A percentile compares a stretch with the other conserved stretches of the same genome.
phyloP scores from a whole-genome alignment of 768 basidiomycete genomes.

The Hydnomerulius pinastri region DNA sequence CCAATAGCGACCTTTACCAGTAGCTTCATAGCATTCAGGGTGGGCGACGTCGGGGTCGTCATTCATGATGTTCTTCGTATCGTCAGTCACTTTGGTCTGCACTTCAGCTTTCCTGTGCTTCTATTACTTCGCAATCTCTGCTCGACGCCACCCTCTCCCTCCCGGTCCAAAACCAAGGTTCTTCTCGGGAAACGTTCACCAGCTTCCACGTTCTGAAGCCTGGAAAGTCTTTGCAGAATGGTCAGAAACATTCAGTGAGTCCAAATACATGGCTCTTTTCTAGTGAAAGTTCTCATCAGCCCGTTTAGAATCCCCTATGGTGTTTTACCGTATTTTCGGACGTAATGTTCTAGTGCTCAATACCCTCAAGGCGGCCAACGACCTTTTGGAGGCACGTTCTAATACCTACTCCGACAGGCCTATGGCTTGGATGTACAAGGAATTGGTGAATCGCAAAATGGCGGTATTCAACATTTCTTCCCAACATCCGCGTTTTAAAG shows the following conservation, averaged over 20 bases:
- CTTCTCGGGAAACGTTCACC: conserved; percentile 28
- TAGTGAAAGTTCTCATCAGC: neutral
- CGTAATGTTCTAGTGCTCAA: conserved; percentile 45
- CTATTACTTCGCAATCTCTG: neutral
- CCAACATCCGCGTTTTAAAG: conserved; percentile 36
- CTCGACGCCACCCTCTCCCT: conserved; percentile 17
- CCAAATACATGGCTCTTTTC: neutral
- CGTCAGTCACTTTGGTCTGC: neutral
- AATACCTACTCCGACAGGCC: conserved; percentile 51
- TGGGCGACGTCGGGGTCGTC: neutral
- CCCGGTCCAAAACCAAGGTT: conserved; percentile 27
- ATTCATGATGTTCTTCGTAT: neutral
- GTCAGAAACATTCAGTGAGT: conserved; percentile 23
- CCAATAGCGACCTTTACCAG: no score
- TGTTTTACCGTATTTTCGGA: conserved; percentile 48
- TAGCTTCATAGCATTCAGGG: no score
- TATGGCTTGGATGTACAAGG: conserved; percentile 42
- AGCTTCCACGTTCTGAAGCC: conserved; percentile 14
- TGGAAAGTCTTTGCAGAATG: conserved; percentile 23
- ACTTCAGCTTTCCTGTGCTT: neutral
- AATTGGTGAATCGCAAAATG: conserved; percentile 41
- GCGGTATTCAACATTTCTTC: conserved; percentile 48
- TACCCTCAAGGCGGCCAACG: conserved; percentile 38
- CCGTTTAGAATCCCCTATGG: conserved; percentile 31
- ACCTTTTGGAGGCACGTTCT: conserved; percentile 46